These are phyloP conservation scores for Trichosporon sp. DNA, from an alignment of 1,284 basidiomycete genomes.

Conservation along the genomic window DNA sequence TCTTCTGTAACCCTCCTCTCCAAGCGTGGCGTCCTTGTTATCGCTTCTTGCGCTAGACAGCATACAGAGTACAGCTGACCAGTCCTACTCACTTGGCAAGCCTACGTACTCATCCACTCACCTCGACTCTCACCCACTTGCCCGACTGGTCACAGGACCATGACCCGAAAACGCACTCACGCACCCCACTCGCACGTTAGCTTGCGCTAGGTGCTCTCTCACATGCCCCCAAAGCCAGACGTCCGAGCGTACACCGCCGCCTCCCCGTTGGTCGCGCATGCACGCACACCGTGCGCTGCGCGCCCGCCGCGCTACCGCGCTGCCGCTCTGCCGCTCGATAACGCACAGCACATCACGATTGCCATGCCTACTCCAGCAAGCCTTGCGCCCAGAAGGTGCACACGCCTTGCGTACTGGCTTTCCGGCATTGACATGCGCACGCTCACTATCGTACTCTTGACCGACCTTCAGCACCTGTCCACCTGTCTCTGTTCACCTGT, in stretches of 20 bases:
- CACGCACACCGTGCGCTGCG: background rate
- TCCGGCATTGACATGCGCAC: too few species aligned
- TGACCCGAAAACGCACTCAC: background rate
- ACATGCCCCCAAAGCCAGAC: background rate
- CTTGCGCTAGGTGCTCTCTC: constrained; percentile 2
- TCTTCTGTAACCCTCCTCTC: background rate
- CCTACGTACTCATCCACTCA: background rate
- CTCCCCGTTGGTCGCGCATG: background rate
- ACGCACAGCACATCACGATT: constrained; percentile 5
- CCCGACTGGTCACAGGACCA: background rate
- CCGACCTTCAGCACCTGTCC: too few species aligned
- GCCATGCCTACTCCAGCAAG: background rate
- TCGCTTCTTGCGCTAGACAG: background rate
- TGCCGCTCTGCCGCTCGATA: background rate
- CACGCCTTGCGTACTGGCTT: background rate
- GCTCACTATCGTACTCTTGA: background rate
- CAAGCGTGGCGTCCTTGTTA: background rate
- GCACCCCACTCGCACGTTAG: too few species aligned
- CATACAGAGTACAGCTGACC: background rate
- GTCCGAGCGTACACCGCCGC: constrained; percentile 5
- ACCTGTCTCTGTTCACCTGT: too few species aligned
- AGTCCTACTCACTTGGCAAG: background rate
- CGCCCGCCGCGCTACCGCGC: background rate
- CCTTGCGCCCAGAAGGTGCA: background rate
- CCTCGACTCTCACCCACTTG: background rate